Evolutionary conservation across 2,329 filamentous ascomycete species (phyloP).

Genomic region (Aureobasidium sp.): DNA sequence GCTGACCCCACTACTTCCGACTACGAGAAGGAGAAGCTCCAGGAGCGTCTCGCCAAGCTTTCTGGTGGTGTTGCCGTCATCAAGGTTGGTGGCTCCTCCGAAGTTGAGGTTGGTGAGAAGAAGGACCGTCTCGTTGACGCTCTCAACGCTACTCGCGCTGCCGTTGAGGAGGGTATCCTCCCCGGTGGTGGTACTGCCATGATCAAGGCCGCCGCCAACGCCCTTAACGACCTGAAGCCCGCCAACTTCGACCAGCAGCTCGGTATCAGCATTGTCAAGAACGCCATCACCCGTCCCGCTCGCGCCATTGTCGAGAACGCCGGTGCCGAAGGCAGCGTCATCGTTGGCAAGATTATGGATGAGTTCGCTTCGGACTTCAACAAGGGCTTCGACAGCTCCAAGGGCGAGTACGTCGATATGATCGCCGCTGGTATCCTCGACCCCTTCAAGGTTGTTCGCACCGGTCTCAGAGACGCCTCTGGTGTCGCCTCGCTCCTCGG

Average conservation of each 20-base stretch:
- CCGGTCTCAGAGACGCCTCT: constrained; percentile 86
- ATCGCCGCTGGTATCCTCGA: constrained; percentile 94
- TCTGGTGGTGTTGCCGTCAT: constrained; percentile 98
- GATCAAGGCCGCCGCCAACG: constrained; percentile 91
- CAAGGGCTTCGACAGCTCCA: constrained; percentile 94
- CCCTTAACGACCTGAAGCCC: constrained; percentile 73
- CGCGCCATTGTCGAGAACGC: constrained; percentile 97
- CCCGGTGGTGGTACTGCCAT: constrained; percentile 97
- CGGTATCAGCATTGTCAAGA: constrained; percentile 95
- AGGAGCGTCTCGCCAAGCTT: constrained; percentile 98
- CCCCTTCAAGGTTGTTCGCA: constrained; percentile 98
- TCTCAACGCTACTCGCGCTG: constrained; percentile 93
- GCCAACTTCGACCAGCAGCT: constrained; percentile 99
- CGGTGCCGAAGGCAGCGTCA: constrained; percentile 87
- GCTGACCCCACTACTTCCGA: constrained; percentile 88
- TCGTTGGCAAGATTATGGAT: constrained; percentile 96
- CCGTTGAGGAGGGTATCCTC: constrained; percentile 98
- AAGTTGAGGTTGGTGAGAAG: constrained; percentile 99
- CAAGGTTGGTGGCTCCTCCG: constrained; percentile 94
- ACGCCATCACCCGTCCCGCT: constrained; percentile 90
- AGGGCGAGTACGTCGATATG: constrained; percentile 99
- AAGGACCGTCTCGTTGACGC: constrained; percentile 99
- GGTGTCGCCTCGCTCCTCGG: constrained; percentile 95
- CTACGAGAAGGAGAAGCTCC: constrained; percentile 99
- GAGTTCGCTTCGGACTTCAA: constrained; percentile 91